phyloP scores from a whole-genome alignment of 768 basidiomycete genomes.

The Pulveroboletus sp. region DNA sequence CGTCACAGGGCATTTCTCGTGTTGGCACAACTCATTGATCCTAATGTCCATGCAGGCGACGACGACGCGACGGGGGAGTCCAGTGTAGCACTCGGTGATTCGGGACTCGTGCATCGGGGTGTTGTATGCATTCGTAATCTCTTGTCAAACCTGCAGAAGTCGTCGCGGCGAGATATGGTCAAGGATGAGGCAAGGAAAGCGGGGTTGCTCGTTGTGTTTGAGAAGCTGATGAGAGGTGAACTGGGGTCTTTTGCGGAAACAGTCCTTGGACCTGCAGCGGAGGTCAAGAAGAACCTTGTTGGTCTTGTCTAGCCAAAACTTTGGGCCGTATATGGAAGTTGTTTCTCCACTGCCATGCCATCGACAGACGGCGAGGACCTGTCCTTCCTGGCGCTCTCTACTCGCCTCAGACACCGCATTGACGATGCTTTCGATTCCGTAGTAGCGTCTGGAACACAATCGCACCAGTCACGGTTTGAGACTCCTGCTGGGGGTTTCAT shows the following conservation, averaged over 20 bases:
- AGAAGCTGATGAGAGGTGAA: conserved; percentile 42
- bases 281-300: conserved; percentile 43
- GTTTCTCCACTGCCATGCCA: conserved; percentile 12
- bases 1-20: conserved; percentile 60
- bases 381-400: conserved; percentile 41
- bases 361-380: conserved; percentile 8
- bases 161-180: conserved; percentile 38
- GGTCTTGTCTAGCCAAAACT: conserved; percentile 13
- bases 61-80: conserved; percentile 37
- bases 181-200: conserved; percentile 46
- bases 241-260: conserved; percentile 32
- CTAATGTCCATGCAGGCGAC: conserved; percentile 35
- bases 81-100: conserved; percentile 30
- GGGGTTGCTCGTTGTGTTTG: conserved; percentile 52
- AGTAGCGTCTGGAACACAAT: conserved; percentile 2
- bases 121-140: conserved; percentile 72
- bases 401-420: conserved; percentile 40
- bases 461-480: conserved; percentile 4
- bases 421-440: conserved; percentile 48
- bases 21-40: conserved; percentile 64
- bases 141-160: conserved; percentile 41
- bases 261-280: conserved; percentile 45
- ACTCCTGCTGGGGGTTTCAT: conserved; percentile 33
- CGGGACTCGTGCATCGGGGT: conserved; percentile 73
- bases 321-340: background rate